phyloP scores from a whole-genome alignment of 2,329 filamentous ascomycete species.

The Penicillium rolfsii region DNA sequence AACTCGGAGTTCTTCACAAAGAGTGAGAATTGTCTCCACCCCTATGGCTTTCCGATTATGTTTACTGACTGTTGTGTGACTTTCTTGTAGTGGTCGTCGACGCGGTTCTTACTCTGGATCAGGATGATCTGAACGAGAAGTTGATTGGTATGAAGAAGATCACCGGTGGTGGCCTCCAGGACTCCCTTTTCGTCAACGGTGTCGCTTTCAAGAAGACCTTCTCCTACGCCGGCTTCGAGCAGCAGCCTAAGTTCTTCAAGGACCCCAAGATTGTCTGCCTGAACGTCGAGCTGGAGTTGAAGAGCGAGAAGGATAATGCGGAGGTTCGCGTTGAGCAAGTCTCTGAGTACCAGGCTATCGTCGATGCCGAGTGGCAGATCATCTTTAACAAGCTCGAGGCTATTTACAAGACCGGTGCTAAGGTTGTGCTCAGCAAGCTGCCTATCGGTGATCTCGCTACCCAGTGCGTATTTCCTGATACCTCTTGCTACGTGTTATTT shows the following conservation, averaged over 20 bases:
- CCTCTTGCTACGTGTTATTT: constrained; percentile 20
- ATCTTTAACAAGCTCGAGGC: constrained; percentile 99
- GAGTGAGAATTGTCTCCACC: constrained; percentile 61
- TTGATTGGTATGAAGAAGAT: constrained; percentile 99
- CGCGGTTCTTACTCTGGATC: constrained; percentile 90
- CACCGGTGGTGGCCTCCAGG: constrained; percentile 90
- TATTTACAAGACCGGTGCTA: constrained; percentile 88
- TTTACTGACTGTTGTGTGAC: constrained; percentile 21
- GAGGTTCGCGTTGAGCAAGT: constrained; percentile 98
- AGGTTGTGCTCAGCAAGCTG: constrained; percentile 95
- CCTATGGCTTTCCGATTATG: background rate
- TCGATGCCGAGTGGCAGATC: constrained; percentile 99
- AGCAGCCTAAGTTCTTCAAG: constrained; percentile 94
- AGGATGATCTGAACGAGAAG: constrained; percentile 96
- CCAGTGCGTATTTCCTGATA: constrained; percentile 57
- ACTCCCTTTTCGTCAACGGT: constrained; percentile 95
- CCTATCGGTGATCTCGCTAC: constrained; percentile 97
- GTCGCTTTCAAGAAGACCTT: constrained; percentile 99
- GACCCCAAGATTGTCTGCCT: constrained; percentile 96
- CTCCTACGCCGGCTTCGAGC: constrained; percentile 97
- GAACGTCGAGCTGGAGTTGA: constrained; percentile 96
- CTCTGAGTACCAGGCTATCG: constrained; percentile 98
- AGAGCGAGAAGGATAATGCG: constrained; percentile 99
- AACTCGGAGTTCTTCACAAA: constrained; percentile 98
- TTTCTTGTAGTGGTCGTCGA: constrained; percentile 83